Evolutionary conservation across 2,329 filamentous ascomycete species (phyloP), one percentile per base, ranked within the genome.

Genomic region (Juglanconis oblonga): DNA sequence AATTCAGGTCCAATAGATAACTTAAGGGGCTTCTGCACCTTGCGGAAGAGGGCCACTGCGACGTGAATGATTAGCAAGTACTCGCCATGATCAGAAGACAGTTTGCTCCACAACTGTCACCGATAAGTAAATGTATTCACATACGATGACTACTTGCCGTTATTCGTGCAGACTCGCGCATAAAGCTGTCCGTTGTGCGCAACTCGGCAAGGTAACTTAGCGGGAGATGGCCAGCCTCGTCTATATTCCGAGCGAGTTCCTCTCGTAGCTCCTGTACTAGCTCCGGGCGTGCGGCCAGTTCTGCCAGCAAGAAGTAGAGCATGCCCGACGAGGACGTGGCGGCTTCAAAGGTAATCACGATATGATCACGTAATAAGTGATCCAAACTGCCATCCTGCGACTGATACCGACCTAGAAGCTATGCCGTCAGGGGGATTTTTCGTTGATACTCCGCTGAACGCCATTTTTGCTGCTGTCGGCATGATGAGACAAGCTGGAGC

Each of bases 271-370:
- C 58, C n/a, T 61, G n/a, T 3, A 57, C 54, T 13, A 62, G 17
- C 1, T 55, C 62, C 2, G 62, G 60, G 17, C 58, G 58, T 9
- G 11, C 17, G 10, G 53, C 62, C 5, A 64, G 47, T 45, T 65
- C 64, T 1, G 52, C 42, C 4, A 65, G 38, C 33, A 64, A 55
- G 47, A 59, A 60, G 40, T 61, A 65, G 11, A 65, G 50, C 8
- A 53, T 55, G 6, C 55, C 32, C 4, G 58, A 35, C 1, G 64
- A 62, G 11, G 59, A 38, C 17, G 55, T 31, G 13, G 59, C 59
- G 4, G 65, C 60, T 36, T 64, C 64, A 57, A 66, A 66, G 14
- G 53, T 36, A 3, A 62, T 52, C 5, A 62, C 55, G 8, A 66
- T 57, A 38, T 59, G 54, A 45, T 66, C 64, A 5, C 59, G 56